Evolutionary conservation across 2,329 filamentous ascomycete genomes (phyloP).

Genomic region (Phialophora tarda): DNA sequence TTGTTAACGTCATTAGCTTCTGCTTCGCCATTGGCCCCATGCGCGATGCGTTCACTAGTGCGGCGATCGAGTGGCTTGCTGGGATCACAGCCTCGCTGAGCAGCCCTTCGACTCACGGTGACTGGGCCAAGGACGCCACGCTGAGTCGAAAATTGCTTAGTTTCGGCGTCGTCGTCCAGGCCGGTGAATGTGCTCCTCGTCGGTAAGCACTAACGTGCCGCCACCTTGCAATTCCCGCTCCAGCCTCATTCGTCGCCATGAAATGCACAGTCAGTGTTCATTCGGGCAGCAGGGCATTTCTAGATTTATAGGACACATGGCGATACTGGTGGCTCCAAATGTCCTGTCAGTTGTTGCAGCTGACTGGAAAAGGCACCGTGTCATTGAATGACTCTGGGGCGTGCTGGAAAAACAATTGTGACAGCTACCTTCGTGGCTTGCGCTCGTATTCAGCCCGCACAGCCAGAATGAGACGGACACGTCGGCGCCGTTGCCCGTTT

Average conservation of each 20-base stretch:
- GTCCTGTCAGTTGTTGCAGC: neutral
- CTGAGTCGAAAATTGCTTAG: slow-evolving; percentile 1
- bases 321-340: no score
- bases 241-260: neutral
- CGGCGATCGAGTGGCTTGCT: slow-evolving; percentile 10
- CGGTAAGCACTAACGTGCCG: slow-evolving; percentile 2
- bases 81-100: slow-evolving; percentile 13
- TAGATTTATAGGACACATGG: neutral
- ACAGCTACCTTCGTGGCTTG: slow-evolving; percentile 1
- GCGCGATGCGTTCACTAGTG: neutral
- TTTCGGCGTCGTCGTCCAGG: neutral
- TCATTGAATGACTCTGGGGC: neutral
- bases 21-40: slow-evolving; percentile 20
- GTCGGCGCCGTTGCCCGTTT: slow-evolving; percentile 11
- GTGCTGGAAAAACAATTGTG: neutral
- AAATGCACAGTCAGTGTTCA: neutral
- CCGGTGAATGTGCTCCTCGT: no score
- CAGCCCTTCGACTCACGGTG: neutral
- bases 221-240: slow-evolving; percentile 1
- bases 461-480: slow-evolving; percentile 19
- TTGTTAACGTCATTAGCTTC: slow-evolving; percentile 4
- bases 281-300: neutral
- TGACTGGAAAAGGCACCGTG: neutral
- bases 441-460: slow-evolving; percentile 2
- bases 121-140: slow-evolving; percentile 16